phyloP scores from a whole-genome alignment of 192 early-diverging fungal species.

The Coemansia umbellata region DNA sequence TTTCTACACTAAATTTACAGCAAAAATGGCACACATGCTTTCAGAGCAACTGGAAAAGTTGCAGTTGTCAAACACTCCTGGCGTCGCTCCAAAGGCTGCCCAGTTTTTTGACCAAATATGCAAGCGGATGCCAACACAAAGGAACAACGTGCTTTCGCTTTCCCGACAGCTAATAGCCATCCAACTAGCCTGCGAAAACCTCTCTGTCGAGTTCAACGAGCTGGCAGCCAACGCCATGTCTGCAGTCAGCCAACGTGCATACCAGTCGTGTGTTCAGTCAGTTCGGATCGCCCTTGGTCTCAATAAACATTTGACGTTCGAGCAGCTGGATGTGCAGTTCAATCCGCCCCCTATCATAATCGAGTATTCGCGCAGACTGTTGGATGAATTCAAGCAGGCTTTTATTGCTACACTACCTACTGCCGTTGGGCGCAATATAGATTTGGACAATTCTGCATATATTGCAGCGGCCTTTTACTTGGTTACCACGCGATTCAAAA shows the following conservation, averaged over 20 bases:
- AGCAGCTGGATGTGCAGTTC: slow-evolving; percentile 45
- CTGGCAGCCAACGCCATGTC: slow-evolving; percentile 35
- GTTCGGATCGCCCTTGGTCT: slow-evolving; percentile 34
- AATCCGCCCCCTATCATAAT: slow-evolving; percentile 29
- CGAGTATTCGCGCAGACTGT: slow-evolving; percentile 20
- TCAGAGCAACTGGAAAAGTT: slow-evolving; percentile 18
- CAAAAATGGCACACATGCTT: no score
- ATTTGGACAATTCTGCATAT: slow-evolving; percentile 42
- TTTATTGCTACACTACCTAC: slow-evolving; percentile 26
- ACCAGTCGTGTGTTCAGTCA: slow-evolving; percentile 23
- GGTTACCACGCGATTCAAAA: slow-evolving; percentile 41
- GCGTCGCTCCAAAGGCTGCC: slow-evolving; percentile 35
- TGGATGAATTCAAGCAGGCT: slow-evolving; percentile 26
- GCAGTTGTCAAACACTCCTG: slow-evolving; percentile 33
- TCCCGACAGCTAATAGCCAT: slow-evolving; percentile 32
- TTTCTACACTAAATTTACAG: no score
- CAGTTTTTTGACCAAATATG: slow-evolving; percentile 43
- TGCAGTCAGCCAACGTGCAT: slow-evolving; percentile 19
- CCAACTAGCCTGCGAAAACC: slow-evolving; percentile 42
- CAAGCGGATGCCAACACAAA: slow-evolving; percentile 15
- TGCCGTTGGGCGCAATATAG: slow-evolving; percentile 25
- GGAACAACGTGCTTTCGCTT: slow-evolving; percentile 16
- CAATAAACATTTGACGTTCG: slow-evolving; percentile 36
- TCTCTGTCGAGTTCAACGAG: slow-evolving; percentile 44
- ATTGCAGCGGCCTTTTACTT: slow-evolving; percentile 33